These are phyloP conservation scores for Ustilago tritici DNA, from an alignment of 1,284 basidiomycete species.

Conservation along the genomic window DNA sequence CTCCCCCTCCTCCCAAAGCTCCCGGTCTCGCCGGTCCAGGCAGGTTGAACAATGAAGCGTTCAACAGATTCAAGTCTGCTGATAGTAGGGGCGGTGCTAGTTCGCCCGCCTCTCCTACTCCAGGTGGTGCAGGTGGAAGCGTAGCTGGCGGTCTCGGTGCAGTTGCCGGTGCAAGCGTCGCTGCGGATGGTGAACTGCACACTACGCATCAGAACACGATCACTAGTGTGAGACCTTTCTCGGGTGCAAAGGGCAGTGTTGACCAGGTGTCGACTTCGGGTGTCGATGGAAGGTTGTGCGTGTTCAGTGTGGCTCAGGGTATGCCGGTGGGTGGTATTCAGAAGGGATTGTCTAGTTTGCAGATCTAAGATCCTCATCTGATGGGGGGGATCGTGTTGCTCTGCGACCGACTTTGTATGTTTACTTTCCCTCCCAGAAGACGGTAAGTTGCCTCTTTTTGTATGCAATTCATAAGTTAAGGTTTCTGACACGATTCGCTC, in stretches of 20 bases:
- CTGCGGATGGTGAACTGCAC: conserved; percentile 76
- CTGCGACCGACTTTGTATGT: not conserved
- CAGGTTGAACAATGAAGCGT: conserved; percentile 90
- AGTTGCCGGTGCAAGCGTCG: conserved; percentile 74
- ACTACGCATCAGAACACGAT: conserved; percentile 98
- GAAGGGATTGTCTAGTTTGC: conserved; percentile 58
- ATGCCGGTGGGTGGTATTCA: conserved; percentile 53
- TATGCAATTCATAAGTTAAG: not conserved
- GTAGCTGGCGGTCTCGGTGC: conserved; percentile 77
- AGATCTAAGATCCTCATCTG: conserved; percentile 22
- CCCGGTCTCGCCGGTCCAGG: conserved; percentile 72
- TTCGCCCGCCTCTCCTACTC: conserved; percentile 54
- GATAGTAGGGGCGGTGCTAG: conserved; percentile 80
- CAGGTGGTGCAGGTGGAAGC: conserved; percentile 58
- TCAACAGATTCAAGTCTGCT: conserved; percentile 93
- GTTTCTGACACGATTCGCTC: not conserved
- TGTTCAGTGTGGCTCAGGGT: conserved; percentile 81
- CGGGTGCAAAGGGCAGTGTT: conserved; percentile 73
- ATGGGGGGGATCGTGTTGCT: not conserved
- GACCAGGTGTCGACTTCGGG: conserved; percentile 88
- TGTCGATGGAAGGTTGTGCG: conserved; percentile 90
- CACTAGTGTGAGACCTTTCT: conserved; percentile 74
- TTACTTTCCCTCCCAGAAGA: no score
- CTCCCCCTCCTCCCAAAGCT: conserved; percentile 64
- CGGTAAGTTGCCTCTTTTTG: no score